A percentile compares a stretch with the other conserved stretches of the same genome.
Evolutionary conservation across 768 basidiomycete genomes (phyloP).

Genomic region (Hericium coralloides): DNA sequence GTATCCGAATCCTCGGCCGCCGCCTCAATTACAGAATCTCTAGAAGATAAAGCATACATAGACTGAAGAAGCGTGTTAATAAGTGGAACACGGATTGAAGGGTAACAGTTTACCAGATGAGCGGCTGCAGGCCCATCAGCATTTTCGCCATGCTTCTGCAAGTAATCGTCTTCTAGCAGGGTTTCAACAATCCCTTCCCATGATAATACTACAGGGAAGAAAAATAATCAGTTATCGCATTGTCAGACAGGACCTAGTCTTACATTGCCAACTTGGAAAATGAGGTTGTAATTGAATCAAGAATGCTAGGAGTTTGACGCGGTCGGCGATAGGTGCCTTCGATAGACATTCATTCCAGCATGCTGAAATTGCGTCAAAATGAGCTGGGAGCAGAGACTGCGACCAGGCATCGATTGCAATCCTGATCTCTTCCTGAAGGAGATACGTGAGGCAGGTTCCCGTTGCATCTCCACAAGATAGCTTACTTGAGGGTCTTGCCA

Average conservation of each 20-base stretch:
- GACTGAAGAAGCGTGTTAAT: conserved; percentile 24
- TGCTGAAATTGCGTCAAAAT: conserved; percentile 52
- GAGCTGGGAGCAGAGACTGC: conserved; percentile 53
- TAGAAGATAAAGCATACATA: conserved; percentile 33
- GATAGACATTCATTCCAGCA: conserved; percentile 61
- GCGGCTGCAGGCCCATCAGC: conserved; percentile 32
- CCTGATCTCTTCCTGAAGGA: conserved; percentile 57
- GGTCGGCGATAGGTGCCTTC: conserved; percentile 47
- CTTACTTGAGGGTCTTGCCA: conserved; percentile 58
- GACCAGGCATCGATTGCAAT: conserved; percentile 48
- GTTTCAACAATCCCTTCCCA: conserved; percentile 57
- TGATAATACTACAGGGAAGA: conserved; percentile 39
- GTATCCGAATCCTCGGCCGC: conserved; percentile 37
- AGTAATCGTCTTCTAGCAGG: conserved; percentile 46
- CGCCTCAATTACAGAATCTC: conserved; percentile 11
- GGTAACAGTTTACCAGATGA: conserved; percentile 29
- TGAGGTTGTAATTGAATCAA: conserved; percentile 59
- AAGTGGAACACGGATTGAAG: not conserved
- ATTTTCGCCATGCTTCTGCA: conserved; percentile 27
- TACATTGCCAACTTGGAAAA: conserved; percentile 62
- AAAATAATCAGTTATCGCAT: not conserved
- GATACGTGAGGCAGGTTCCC: not conserved
- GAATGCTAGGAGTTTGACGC: conserved; percentile 50
- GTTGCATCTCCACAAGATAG: not conserved
- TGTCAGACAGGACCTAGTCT: not conserved